A percentile compares a stretch with the other conserved stretches of the same genome.
Conservation (phyloP, 164 flowering plant genomes). For the Umbilicus rupestris region DNA sequence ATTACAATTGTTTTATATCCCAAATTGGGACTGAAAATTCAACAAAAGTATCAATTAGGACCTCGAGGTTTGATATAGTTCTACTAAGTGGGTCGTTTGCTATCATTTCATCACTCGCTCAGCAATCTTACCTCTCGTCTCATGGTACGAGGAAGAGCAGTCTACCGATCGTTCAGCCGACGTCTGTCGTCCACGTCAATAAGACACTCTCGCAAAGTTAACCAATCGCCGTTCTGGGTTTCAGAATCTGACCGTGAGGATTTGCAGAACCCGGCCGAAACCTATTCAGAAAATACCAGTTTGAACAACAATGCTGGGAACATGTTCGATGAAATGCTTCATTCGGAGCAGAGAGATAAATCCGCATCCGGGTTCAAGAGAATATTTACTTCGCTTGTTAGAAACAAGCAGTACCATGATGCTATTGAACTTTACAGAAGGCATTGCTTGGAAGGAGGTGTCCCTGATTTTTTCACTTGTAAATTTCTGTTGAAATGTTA, state of each 20-base stretch:
- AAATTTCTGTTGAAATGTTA: constrained; percentile 1
- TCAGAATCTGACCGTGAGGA: not conserved
- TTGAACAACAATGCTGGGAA: not conserved
- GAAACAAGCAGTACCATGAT: not conserved
- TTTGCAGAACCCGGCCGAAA: not conserved
- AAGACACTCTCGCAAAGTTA: not conserved
- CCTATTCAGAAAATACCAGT: not conserved
- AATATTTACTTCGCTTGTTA: not conserved
- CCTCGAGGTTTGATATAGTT: not conserved
- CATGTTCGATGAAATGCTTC: constrained; percentile 1
- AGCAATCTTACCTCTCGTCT: not conserved
- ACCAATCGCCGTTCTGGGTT: not conserved
- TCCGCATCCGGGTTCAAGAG: not conserved
- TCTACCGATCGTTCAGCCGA: constrained; percentile 1
- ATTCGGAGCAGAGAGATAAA: not conserved
- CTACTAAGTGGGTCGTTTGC: not conserved
- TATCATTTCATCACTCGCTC: not conserved
- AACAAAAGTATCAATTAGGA: not conserved
- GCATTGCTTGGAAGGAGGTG: constrained; percentile 6
- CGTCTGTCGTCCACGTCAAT: not conserved
- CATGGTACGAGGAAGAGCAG: constrained; percentile 4
- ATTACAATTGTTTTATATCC: not conserved
- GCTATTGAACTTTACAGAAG: not conserved
- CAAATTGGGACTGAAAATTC: not conserved
- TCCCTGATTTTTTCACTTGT: not conserved